Percentiles rank a stretch among this genome's conserved stretches.
Evolutionary conservation across 345 rosid species (phyloP).

Genomic region (Populus pruinosa): DNA sequence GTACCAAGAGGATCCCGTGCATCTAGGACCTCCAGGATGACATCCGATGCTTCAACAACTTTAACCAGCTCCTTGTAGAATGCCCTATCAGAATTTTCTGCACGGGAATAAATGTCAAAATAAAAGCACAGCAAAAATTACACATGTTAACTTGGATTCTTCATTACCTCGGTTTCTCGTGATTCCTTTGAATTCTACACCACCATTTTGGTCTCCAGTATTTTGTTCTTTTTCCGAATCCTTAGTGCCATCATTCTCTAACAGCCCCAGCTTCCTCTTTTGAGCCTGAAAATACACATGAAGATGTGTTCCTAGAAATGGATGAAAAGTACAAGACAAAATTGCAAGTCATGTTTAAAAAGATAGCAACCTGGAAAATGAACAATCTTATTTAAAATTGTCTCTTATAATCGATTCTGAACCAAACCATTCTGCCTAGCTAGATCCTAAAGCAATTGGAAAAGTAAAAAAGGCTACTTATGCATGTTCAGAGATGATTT

Average conservation of each 20-base stretch:
- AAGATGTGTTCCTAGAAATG: too few relatives aligned
- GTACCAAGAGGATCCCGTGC: conserved; percentile 94
- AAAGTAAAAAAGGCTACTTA: too few relatives aligned
- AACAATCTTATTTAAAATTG: too few relatives aligned
- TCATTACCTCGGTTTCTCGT: conserved; percentile 52
- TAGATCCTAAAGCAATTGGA: too few relatives aligned
- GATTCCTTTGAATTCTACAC: conserved; percentile 21
- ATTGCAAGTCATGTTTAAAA: too few relatives aligned
- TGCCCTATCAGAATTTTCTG: conserved; percentile 84
- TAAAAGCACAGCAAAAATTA: neutral
- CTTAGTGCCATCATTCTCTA: conserved; percentile 38
- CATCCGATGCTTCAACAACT: conserved; percentile 88
- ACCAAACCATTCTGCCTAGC: too few relatives aligned
- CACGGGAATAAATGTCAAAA: conserved; percentile 12
- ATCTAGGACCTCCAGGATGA: conserved; percentile 92
- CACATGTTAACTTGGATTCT: too few relatives aligned
- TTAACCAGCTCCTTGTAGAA: conserved; percentile 94
- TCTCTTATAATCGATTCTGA: too few relatives aligned
- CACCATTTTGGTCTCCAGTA: conserved; percentile 27
- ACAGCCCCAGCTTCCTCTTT: conserved; percentile 75
- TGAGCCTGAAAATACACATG: conserved; percentile 41
- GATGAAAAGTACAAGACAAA: too few relatives aligned
- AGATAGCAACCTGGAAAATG: too few relatives aligned
- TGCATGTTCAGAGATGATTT: too few relatives aligned
- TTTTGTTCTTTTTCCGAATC: conserved; percentile 23